Base-by-base conservation (phyloP, 2,329 filamentous ascomycete species). In the Ophiosphaerella korrae region DNA sequence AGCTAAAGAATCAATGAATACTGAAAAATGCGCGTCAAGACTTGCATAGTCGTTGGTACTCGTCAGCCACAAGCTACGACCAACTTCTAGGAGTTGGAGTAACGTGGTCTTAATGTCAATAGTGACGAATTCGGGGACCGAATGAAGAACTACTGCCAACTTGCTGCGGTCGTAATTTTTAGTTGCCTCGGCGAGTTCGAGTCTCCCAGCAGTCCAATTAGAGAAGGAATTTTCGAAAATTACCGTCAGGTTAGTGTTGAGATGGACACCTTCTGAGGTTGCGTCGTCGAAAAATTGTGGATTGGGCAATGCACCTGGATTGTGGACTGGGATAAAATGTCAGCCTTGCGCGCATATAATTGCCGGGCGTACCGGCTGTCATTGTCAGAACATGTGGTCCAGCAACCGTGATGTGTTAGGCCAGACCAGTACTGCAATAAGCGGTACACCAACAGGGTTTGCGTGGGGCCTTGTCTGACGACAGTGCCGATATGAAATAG, bases 241-340 rank as follows among this genome's bases (percentile, higher is more conserved):
- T 29, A 68, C 46, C 1, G 58, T 63, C n/a, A 63, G 40, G 29
- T 64, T 43, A 9, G 46, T 35, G 12, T 36, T 38, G 21, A 37
- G n/a, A 35, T 12, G n/a, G 35, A 38, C 45, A 5, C 36, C 34
- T 35, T 29, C 41, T 8, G 31, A 33, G 14, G 38, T 42, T 32
- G 52, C 45, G 35, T 56, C 45, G 29, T 48, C 43, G 42, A 65
- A 57, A 48, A 56, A 63, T 39, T 49, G 45, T 50, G 55, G 42
- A 49, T 61, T 52, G 44, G 58, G 60, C 18, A 67, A 36, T 43
- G 57, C 57, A 23, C 59, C 58, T 36, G 62, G 60, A 45, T 66
- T 67, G 55, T 63, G 58, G 35, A 67, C 59, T 68, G 43, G 24
- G 52, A 44, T 42, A 45, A 50, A 53, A 35, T 48, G 52, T 64